These are phyloP conservation scores for Actinomucor elegans DNA, from an alignment of 371 early-diverging fungal genomes.

Conservation along the genomic window DNA sequence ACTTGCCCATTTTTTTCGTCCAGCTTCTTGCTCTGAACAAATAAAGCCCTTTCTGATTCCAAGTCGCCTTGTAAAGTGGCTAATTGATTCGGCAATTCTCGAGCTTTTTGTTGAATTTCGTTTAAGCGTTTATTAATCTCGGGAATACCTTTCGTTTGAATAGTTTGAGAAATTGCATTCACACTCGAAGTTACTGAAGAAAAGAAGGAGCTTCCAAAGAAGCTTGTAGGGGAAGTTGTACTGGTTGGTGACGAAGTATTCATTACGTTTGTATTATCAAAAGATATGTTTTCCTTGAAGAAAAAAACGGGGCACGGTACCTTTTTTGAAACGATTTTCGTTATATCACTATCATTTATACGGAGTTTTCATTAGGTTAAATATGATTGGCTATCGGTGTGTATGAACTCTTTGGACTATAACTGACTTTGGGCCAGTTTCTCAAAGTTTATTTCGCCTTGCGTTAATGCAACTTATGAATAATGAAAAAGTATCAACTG, in stretches of 20 bases:
- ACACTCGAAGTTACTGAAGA: conserved; percentile 18
- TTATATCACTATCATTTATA: no score
- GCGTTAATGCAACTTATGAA: no score
- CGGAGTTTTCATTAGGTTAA: no score
- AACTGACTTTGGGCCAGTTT: no score
- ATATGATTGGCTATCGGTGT: no score
- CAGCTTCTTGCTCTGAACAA: conserved; percentile 8
- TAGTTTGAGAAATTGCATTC: conserved; percentile 19
- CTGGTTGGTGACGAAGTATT: not conserved
- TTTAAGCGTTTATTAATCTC: conserved; percentile 33
- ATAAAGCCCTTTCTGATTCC: conserved; percentile 27
- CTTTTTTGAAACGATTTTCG: no score
- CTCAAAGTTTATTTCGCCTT: no score
- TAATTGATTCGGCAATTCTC: conserved; percentile 36
- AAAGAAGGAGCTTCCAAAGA: conserved; percentile 21
- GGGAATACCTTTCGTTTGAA: conserved; percentile 25
- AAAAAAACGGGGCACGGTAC: no score
- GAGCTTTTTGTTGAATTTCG: conserved; percentile 37
- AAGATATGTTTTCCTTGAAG: no score
- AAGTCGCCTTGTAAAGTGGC: conserved; percentile 32
- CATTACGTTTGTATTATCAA: not conserved
- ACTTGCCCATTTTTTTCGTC: conserved; percentile 3
- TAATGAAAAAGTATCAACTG: no score
- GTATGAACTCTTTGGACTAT: no score
- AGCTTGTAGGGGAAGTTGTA: not conserved